Evolutionary conservation across 192 early-diverging fungal genomes (phyloP).

Genomic region (Irineochytrium annulatum): DNA sequence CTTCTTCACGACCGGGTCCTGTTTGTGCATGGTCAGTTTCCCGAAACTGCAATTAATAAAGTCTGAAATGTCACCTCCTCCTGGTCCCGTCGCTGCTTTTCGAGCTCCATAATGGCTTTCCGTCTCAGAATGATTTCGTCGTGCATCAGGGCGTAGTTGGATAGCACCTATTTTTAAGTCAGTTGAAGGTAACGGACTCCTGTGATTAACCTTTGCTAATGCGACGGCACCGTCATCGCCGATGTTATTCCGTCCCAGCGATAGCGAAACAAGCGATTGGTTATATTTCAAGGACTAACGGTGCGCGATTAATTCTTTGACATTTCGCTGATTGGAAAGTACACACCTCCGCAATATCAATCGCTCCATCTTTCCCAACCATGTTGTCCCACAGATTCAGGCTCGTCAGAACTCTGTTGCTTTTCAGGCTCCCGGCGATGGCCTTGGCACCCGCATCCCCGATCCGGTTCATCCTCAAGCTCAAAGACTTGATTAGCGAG

Average conservation of each 20-base stretch:
- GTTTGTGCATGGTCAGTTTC: conserved; percentile 5
- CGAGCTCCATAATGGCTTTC: conserved; percentile 42
- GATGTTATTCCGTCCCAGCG: conserved; percentile 40
- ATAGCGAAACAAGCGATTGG: conserved; percentile 33
- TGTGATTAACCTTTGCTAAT: conserved; percentile 38
- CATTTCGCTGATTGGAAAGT: neutral
- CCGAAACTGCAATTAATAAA: neutral
- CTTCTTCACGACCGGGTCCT: conserved; percentile 41
- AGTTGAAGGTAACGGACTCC: neutral
- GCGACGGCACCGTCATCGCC: conserved; percentile 43
- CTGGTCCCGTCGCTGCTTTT: conserved; percentile 41
- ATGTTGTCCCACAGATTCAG: conserved; percentile 46
- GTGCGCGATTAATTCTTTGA: neutral
- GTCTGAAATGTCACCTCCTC: conserved; percentile 38
- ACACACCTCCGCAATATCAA: conserved; percentile 45
- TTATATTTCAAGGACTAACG: conserved; percentile 41
- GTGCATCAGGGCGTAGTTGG: conserved; percentile 33
- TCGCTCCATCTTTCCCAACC: conserved; percentile 42
- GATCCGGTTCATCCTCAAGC: conserved; percentile 41
- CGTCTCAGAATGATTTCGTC: conserved; percentile 36
- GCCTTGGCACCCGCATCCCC: conserved; percentile 34
- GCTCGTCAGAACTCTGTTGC: conserved; percentile 29
- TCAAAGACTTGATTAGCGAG: conserved; percentile 29
- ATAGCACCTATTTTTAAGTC: conserved; percentile 25
- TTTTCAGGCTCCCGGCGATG: conserved; percentile 32